Conservation (phyloP, 805 yeast species). For the Candida corydali region DNA sequence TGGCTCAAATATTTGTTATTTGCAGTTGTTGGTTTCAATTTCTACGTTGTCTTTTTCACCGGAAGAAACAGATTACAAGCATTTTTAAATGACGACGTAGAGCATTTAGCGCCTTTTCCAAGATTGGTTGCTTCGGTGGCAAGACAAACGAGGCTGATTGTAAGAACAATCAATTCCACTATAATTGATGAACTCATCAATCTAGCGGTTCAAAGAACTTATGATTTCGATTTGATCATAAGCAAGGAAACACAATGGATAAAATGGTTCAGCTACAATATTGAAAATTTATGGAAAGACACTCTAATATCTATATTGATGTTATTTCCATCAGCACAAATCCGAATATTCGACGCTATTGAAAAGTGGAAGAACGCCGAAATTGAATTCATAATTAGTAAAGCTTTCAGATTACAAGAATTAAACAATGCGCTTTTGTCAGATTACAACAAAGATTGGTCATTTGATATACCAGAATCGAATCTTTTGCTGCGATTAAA, state of each 20-base stretch:
- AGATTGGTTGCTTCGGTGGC: not conserved
- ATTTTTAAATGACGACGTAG: not conserved
- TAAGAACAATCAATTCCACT: not conserved
- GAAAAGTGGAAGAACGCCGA: conserved; percentile 16
- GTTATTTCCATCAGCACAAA: conserved; percentile 14
- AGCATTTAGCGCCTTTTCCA: conserved; percentile 1
- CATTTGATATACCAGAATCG: conserved; percentile 9
- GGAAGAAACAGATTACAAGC: conserved; percentile 8
- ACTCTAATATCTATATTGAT: conserved; percentile 13
- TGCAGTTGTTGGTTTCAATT: conserved; percentile 1
- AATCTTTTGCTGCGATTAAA: not conserved
- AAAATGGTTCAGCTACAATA: conserved; percentile 7
- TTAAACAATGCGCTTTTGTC: conserved; percentile 9
- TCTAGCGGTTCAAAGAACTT: conserved; percentile 15
- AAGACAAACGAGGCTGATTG: not conserved
- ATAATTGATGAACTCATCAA: conserved; percentile 11
- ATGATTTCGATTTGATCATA: conserved; percentile 21
- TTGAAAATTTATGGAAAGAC: conserved; percentile 18
- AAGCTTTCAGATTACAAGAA: conserved; percentile 5
- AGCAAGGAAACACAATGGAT: conserved; percentile 8
- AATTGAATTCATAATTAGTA: conserved; percentile 13
- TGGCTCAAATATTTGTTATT: conserved; percentile 6
- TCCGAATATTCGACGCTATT: conserved; percentile 11
- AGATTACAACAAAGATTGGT: conserved; percentile 8
- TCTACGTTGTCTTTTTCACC: conserved; percentile 8